phyloP scores from a whole-genome alignment of 257 asterid species.

The Solanum arcanum region DNA sequence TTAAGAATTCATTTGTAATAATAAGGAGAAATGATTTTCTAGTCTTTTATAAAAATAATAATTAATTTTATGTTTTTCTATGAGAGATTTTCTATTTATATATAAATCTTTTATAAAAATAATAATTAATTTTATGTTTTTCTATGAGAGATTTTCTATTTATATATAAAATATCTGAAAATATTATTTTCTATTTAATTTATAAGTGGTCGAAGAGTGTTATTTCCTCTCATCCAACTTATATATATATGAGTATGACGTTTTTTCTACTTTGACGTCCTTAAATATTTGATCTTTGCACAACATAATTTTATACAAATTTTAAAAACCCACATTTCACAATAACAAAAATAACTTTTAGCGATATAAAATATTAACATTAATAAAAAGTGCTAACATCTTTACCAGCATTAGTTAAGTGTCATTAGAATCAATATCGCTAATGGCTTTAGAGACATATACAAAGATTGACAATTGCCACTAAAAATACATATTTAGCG shows the following conservation, averaged over 20 bases:
- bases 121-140: neutral
- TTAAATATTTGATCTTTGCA: neutral
- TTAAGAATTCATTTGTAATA: neutral
- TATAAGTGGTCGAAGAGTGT: neutral
- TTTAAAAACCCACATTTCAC: neutral
- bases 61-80: neutral
- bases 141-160: neutral
- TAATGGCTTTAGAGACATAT: too few species aligned
- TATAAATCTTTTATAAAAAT: neutral
- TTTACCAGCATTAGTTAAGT: too few species aligned
- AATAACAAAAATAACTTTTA: too few species aligned
- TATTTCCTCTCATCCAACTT: neutral
- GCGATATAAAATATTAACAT: too few species aligned
- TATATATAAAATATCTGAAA: neutral
- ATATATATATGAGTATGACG: neutral
- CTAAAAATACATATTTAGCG: too few species aligned
- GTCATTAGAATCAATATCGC: too few species aligned
- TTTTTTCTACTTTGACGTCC: neutral
- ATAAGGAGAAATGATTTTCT: neutral
- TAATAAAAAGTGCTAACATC: too few species aligned
- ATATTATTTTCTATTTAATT: neutral
- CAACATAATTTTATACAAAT: neutral
- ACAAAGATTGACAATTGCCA: too few species aligned
- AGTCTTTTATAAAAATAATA: neutral
- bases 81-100: neutral